Conservation (phyloP, 108 stramenopile species). For the Fragilariopsis cylindrus region DNA sequence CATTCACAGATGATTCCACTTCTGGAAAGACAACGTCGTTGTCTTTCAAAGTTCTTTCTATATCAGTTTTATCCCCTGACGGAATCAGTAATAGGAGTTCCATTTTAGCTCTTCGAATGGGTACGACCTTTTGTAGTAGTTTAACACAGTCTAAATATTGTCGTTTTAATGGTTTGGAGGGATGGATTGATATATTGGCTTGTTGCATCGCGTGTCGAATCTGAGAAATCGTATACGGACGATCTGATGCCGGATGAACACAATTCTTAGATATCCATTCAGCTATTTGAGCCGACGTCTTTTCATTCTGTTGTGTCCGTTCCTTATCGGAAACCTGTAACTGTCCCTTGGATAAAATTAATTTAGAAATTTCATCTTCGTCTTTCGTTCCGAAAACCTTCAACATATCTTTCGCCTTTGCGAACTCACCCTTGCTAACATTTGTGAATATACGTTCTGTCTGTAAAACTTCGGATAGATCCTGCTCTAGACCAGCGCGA, state of each 20-base stretch:
- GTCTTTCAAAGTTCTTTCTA: constrained; percentile 31
- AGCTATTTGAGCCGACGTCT: constrained; percentile 84
- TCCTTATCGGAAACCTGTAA: constrained; percentile 95
- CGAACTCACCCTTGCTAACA: constrained; percentile 94
- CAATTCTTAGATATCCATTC: constrained; percentile 93
- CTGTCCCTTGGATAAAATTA: constrained; percentile 86
- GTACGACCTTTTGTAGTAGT: constrained; percentile 79
- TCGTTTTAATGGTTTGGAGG: constrained; percentile 86
- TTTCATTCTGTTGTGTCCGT: constrained; percentile 74
- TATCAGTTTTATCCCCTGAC: constrained; percentile 15
- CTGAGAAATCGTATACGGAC: constrained; percentile 91
- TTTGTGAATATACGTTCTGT: constrained; percentile 95
- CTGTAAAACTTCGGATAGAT: constrained; percentile 97
- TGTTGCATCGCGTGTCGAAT: constrained; percentile 81
- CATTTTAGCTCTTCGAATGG: constrained; percentile 97
- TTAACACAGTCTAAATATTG: constrained; percentile 96
- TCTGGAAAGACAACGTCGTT: constrained; percentile 24
- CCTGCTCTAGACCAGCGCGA: constrained; percentile 95
- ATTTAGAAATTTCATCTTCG: constrained; percentile 73
- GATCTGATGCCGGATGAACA: constrained; percentile 81
- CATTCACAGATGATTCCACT: not conserved
- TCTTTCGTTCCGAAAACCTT: constrained; percentile 88
- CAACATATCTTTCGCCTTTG: constrained; percentile 80
- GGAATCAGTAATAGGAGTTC: constrained; percentile 62
- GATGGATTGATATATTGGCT: constrained; percentile 89